Base-by-base conservation (phyloP, 2,329 filamentous ascomycete species). In the Orbilia quercus region DNA sequence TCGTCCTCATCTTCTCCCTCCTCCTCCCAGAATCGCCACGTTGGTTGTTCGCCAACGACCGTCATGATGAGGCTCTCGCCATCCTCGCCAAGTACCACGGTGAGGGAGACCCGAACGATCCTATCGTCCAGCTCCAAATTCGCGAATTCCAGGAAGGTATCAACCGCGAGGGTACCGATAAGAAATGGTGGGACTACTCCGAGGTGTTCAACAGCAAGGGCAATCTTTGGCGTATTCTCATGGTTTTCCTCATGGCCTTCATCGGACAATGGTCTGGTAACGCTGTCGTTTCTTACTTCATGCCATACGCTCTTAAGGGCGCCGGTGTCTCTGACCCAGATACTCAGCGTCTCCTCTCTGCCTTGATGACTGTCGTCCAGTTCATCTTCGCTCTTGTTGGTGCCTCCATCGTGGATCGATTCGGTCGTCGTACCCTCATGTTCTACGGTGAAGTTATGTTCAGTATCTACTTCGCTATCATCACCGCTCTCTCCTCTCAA, bases 241-340 rank as follows among this genome's bases (percentile, higher is more conserved):
- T 84, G 18, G 78, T 86, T 42, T 81, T 82, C 20, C 81, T 85
- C 7, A 84, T 82, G 82, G 85, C 85, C 65, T 80, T 86, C 73
- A 87, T 87, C 80, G 84, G 83, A 9, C 86, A 88, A 75, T 87
- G 84, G 84, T 84, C 82, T 63, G 85, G 85, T 36, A 86, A 81
- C 57, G 75, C 84, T 60, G 81, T 80, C 45, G 82, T 83, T 3
- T 87, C 86, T 65, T 88, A 88, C 78, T 85, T 88, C 77, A 82
- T 86, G 16, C 82, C 80, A 7, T 83, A 58, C 58, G 83, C 57
- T 82, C 81, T 87, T 51, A 80, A 83, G 58, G 84, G 83, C 1
- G 84, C 84, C 50, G 85, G 85, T 79, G 79, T 86, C 51, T 82
- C 84, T 6, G 83, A 84, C 18, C 25, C 36, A 16, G 77, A 80